Evolutionary conservation across 2,329 filamentous ascomycete genomes (phyloP).

Genomic region (Chrysoporthe puriensis): DNA sequence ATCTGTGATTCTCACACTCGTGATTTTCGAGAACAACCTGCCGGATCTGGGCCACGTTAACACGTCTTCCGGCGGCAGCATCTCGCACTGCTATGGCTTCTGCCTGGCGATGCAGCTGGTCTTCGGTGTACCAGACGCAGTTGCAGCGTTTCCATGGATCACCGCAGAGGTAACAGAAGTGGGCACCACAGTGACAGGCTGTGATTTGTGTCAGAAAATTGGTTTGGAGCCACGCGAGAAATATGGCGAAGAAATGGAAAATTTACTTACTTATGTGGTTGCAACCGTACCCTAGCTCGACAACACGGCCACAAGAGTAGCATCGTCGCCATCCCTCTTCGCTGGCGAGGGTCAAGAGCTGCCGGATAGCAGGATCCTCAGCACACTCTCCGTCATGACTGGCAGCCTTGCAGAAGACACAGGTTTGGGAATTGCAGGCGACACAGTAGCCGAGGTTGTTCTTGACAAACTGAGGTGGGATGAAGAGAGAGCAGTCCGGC

Average conservation of each 20-base stretch:
- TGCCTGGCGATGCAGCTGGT: background rate
- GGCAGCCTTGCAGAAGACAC: constrained; percentile 52
- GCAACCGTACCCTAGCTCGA: constrained; percentile 56
- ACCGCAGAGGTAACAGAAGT: constrained; percentile 58
- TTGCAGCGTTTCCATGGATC: constrained; percentile 42
- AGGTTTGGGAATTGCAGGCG: constrained; percentile 50
- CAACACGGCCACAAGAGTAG: constrained; percentile 46
- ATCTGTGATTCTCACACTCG: too few relatives aligned
- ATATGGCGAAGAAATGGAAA: constrained; percentile 5
- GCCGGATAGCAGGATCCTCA: constrained; percentile 43
- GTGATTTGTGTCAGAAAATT: background rate
- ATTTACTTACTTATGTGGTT: constrained; percentile 59
- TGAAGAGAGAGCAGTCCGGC: constrained; percentile 50
- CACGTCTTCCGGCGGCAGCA: too few relatives aligned
- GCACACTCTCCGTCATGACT: constrained; percentile 54
- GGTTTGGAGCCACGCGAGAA: background rate
- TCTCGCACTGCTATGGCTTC: too few relatives aligned
- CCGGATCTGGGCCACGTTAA: too few relatives aligned
- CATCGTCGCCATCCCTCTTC: constrained; percentile 57
- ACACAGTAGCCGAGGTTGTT: constrained; percentile 45
- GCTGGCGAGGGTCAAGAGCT: constrained; percentile 45
- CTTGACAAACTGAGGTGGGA: constrained; percentile 40
- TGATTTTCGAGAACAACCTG: too few relatives aligned
- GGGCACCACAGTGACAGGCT: constrained; percentile 49
- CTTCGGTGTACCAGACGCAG: background rate